These are phyloP conservation scores for Chrysoporthe cubensis DNA, from an alignment of 2,329 filamentous ascomycete species.

Conservation along the genomic window DNA sequence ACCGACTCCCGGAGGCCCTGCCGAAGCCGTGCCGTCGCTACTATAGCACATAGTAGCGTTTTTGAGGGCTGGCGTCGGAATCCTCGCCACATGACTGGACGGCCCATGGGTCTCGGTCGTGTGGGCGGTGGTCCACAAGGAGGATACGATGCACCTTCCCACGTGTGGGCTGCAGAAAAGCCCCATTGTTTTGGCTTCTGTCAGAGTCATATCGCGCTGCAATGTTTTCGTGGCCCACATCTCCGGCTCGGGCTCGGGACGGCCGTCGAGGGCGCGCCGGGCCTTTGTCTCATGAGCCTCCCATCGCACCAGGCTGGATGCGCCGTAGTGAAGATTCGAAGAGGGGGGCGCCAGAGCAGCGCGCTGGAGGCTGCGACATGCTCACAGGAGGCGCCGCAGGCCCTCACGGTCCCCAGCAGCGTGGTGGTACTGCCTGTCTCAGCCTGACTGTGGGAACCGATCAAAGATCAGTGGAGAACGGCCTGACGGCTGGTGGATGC, in stretches of 20 bases:
- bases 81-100: conserved; percentile 10
- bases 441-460: not conserved
- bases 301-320: not conserved
- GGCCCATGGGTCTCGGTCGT: no score
- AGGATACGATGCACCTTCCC: not conserved
- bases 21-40: conserved; percentile 2
- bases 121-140: not conserved
- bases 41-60: no score
- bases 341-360: not conserved
- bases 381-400: not conserved
- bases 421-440: not conserved
- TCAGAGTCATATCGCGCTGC: not conserved
- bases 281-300: no score
- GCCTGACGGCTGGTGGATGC: conserved; percentile 6
- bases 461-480: not conserved
- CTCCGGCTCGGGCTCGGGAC: not conserved
- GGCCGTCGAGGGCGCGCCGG: not conserved
- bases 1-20: conserved; percentile 18
- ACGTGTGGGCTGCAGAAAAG: conserved; percentile 15
- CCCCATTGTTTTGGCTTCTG: conserved; percentile 15
- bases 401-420: not conserved
- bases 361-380: not conserved
- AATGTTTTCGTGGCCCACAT: conserved; percentile 1
- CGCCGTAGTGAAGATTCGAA: not conserved
- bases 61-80: not conserved